Base-by-base conservation (phyloP, 331 rosid genomes). In the Stylosanthes scabra region DNA sequence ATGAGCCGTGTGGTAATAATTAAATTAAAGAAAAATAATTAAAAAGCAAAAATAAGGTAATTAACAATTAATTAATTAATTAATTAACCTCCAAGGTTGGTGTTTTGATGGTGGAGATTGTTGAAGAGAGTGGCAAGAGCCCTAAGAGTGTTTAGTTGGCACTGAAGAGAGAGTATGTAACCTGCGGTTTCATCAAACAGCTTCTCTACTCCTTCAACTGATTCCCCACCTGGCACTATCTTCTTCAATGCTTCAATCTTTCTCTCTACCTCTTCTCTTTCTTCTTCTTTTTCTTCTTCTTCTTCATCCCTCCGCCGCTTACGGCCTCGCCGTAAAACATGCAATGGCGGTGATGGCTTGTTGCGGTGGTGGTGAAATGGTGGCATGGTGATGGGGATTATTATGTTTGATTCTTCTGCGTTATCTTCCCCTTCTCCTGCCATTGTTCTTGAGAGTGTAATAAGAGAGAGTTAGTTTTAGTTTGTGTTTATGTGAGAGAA, bases 151-250 rank as follows among this genome's bases (percentile, higher is more conserved):
- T 91, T 91, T 68, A 91, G 86, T 72, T 85, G 96, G 50, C 60
- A 83, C 83, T 88, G 97, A 82, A 94, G 84, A 3, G 89, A 64
- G 74, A 89, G 25, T 27, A 94, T 94, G 69, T 94, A 94, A 0
- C 80, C 90, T 20, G 97, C 99, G 39, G 99, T 94, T 65, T 91
- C 90, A 74, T 94, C 96, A 40, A 94, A 94, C 0, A 94, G 95
- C 62, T 87, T 78, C 81, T 91, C 99, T 9, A 87, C 94, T 1
- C 84, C 97, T 1, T 83, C 97, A 2, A 84, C 80, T 4, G 88
- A 80, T 42, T 86, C 97, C 0, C 96, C 95, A 3, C 89, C 90
- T 0, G 99, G 99, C 31, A 94, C 97, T 57, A 94, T 86, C 85
- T 76, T 88, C 90, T 94, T 91, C 85, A 94, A 83, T 64, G 97